Conservation (phyloP, 805 yeast species). For the Ogataea populi-albae region DNA sequence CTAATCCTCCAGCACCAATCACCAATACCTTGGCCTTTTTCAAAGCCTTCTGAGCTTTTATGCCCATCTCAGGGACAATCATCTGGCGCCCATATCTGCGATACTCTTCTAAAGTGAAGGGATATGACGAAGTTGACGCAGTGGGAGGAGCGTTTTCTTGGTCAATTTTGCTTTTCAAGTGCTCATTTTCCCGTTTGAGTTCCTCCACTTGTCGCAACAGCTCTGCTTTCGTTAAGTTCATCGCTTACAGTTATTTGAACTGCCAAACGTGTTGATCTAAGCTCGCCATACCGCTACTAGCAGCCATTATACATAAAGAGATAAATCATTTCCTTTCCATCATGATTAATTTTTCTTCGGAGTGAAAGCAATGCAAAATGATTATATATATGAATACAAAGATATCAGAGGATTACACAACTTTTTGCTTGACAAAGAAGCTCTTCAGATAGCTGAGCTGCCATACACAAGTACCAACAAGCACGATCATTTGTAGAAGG, state of each 20-base stretch:
- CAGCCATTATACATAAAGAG: no score
- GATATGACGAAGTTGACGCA: conserved; percentile 2
- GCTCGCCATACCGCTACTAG: no score
- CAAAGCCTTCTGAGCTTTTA: conserved; percentile 55
- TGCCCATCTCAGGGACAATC: conserved; percentile 81
- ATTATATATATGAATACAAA: no score
- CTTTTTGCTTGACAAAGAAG: conserved; percentile 77
- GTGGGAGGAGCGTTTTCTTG: conserved; percentile 1
- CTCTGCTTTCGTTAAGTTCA: conserved; percentile 23
- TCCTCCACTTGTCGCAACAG: conserved; percentile 25
- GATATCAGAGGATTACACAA: conserved; percentile 38
- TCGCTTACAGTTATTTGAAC: no score
- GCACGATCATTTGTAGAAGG: conserved; percentile 58
- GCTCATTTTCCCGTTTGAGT: conserved; percentile 11
- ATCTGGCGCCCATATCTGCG: conserved; percentile 89
- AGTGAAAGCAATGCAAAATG: no score
- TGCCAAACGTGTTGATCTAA: no score
- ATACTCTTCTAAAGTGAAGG: conserved; percentile 61
- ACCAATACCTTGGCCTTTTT: conserved; percentile 63
- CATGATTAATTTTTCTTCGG: no score
- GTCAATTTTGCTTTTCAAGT: conserved; percentile 1
- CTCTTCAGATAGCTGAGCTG: conserved; percentile 72
- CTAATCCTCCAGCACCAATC: conserved; percentile 96
- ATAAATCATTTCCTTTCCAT: no score
- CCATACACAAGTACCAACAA: conserved; percentile 67